A percentile compares a stretch with the other conserved stretches of the same genome.
phyloP scores from a whole-genome alignment of 331 rosid species.

The Acacia concinna region DNA sequence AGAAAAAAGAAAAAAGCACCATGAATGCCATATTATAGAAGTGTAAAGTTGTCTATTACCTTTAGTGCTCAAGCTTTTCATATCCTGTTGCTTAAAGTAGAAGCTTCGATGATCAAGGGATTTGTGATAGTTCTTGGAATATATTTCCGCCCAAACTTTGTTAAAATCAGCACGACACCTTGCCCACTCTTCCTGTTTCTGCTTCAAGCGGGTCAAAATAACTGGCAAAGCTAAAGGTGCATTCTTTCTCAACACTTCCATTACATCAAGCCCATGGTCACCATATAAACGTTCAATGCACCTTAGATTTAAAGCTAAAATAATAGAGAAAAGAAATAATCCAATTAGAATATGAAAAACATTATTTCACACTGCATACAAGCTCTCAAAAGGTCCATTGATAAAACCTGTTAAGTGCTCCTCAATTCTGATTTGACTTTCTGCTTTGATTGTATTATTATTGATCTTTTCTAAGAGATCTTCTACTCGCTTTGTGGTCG shows the following conservation, averaged over 20 bases:
- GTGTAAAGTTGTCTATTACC: conserved; percentile 46
- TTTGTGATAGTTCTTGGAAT: conserved; percentile 88
- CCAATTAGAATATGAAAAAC: conserved; percentile 36
- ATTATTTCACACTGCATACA: conserved; percentile 12
- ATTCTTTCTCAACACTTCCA: conserved; percentile 86
- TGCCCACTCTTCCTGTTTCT: conserved; percentile 96
- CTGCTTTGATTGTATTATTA: conserved; percentile 61
- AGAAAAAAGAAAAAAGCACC: not conserved
- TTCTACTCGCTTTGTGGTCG: conserved; percentile 77
- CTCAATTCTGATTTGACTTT: conserved; percentile 71
- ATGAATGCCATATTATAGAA: not conserved
- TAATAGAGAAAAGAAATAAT: conserved; percentile 25
- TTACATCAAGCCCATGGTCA: conserved; percentile 98
- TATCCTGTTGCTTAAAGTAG: conserved; percentile 96
- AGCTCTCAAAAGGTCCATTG: conserved; percentile 26
- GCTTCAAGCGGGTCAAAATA: conserved; percentile 86
- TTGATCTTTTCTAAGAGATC: conserved; percentile 83
- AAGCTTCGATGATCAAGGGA: conserved; percentile 98
- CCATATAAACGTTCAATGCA: conserved; percentile 93
- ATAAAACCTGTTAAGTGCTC: conserved; percentile 84
- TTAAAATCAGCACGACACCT: conserved; percentile 82
- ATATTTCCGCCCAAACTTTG: conserved; percentile 96
- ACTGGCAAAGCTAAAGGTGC: conserved; percentile 83
- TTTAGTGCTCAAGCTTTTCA: conserved; percentile 89
- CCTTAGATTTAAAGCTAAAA: conserved; percentile 78